phyloP scores from a whole-genome alignment of 495 filamentous ascomycete genomes.

The Xanthoparmelia taractica region DNA sequence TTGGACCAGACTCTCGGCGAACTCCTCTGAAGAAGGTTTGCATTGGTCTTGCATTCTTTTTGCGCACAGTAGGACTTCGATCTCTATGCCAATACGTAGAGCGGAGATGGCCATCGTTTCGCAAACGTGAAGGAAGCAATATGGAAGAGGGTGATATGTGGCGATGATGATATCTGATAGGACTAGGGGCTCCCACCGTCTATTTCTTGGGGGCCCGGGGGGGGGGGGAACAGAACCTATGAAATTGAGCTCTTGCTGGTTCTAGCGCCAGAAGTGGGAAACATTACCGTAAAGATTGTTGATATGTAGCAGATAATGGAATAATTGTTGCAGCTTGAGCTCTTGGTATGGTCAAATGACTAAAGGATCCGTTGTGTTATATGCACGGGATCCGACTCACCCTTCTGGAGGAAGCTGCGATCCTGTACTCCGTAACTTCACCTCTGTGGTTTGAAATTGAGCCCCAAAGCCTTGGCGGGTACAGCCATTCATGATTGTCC shows the following conservation, averaged over 20 bases:
- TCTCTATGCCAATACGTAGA: neutral
- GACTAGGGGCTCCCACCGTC: no score
- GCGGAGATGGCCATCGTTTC: neutral
- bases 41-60: neutral
- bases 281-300: no score
- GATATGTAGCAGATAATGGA: no score
- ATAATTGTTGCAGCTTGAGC: no score
- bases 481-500: neutral
- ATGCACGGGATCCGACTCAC: neutral
- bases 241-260: no score
- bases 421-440: neutral
- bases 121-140: neutral
- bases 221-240: no score
- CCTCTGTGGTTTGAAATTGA: neutral
- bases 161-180: no score
- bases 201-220: no score
- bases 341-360: no score
- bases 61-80: neutral
- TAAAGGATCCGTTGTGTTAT: neutral
- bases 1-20: neutral
- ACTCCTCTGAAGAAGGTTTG: neutral
- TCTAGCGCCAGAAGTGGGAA: no score
- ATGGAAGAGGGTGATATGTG: no score
- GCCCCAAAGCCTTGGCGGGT: neutral
- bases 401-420: neutral